phyloP scores from a whole-genome alignment of 2,329 filamentous ascomycete genomes.

The Orbilia javanica region DNA sequence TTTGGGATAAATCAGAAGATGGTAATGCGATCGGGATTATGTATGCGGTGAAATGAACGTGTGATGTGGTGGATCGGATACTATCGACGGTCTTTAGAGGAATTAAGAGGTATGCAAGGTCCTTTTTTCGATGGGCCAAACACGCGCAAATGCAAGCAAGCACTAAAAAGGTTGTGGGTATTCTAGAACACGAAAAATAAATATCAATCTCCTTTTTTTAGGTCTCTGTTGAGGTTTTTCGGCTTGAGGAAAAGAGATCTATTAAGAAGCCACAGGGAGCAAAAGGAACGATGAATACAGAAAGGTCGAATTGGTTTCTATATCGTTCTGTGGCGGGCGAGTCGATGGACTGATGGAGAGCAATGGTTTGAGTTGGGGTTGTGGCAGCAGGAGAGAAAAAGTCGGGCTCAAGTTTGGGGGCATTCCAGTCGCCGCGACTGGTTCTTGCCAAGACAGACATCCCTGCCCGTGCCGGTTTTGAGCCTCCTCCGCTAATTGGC shows the following conservation, averaged over 20 bases:
- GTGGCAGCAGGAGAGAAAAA: slow-evolving; percentile 31
- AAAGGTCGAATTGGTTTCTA: neutral
- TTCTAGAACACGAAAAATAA: slow-evolving; percentile 20
- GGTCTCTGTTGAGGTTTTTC: too few relatives aligned
- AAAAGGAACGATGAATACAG: neutral
- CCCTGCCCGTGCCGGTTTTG: slow-evolving; percentile 31
- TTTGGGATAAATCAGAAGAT: neutral
- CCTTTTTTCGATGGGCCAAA: slow-evolving; percentile 28
- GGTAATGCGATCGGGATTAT: slow-evolving; percentile 15
- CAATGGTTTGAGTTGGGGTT: slow-evolving; percentile 1
- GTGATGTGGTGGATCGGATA: slow-evolving; percentile 4
- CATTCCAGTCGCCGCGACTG: slow-evolving; percentile 48
- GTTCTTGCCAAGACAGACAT: slow-evolving; percentile 43
- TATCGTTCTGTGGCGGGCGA: slow-evolving; percentile 21
- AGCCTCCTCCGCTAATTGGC: slow-evolving; percentile 24
- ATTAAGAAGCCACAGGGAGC: neutral
- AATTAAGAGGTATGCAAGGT: slow-evolving; percentile 6
- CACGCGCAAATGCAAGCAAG: slow-evolving; percentile 43
- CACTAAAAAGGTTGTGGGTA: slow-evolving; percentile 14
- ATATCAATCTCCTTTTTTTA: neutral
- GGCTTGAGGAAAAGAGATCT: neutral
- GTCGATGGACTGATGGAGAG: slow-evolving; percentile 22
- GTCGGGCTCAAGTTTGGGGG: slow-evolving; percentile 38
- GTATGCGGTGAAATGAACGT: slow-evolving; percentile 14
- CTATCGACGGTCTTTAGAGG: neutral